Evolutionary conservation across 352 stramenopile genomes (phyloP), one percentile per base, ranked within the genome.

Genomic region (Pythium scleroteichum): DNA sequence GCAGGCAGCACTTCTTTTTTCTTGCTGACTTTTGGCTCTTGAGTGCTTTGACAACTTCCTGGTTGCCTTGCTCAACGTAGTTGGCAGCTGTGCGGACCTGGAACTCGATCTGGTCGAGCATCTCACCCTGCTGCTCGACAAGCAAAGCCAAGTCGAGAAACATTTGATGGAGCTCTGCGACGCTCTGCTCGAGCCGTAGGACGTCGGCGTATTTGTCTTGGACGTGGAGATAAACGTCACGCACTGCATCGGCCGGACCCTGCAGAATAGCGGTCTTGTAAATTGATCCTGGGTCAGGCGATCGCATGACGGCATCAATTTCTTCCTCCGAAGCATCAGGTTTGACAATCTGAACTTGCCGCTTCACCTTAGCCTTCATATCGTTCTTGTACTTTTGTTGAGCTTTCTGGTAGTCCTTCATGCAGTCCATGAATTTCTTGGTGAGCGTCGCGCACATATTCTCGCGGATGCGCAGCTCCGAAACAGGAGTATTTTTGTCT

Each of bases 121-220:
- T 82, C 67, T 99, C 97, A 47, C 96, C 97, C 68, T 98, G 95
- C 73, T 98, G 95, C 64, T 99, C 97, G 10, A 98, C 97, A 10
- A 99, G 73, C 19, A 99, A 72, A 12, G 97, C 97, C 75, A 99
- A 89, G 76, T 99, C 97, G 46, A 99, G 77, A 73, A 99, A 99
- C 97, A 99, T 99, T 87, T 99, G 97, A 73, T 99, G 94, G 23
- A 99, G 78, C 66, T 99, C 96, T 2, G 95, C 90, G 23, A 99
- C 97, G 64, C 81, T 97, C 58, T 97, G 86, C 73, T 99, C 97
- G 17, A 99, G 76, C 35, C 88, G 90, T 33, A 99, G 77, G 17
- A 99, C 96, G 71, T 99, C 97, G 59, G 98, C 90, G 80, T 99
- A 99, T 69, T 98, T 99, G 64, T 98, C 95, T 56, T 97, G 87